Percentiles rank a stretch among this genome's conserved stretches.
phyloP scores from a whole-genome alignment of 306 rosid species.

The Vachellia collinsii region DNA sequence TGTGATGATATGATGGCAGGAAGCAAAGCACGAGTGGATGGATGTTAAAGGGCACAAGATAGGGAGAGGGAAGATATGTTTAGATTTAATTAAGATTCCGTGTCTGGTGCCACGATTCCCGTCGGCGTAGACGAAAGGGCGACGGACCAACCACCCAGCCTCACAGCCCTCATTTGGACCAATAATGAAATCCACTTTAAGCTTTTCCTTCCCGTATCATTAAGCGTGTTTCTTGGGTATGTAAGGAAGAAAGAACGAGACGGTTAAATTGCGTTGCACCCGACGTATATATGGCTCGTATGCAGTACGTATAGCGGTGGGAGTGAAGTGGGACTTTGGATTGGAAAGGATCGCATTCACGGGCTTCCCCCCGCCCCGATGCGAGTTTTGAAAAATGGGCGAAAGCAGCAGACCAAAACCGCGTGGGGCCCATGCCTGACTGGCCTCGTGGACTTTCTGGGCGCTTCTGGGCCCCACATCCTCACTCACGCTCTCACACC shows the following conservation, averaged over 20 bases:
- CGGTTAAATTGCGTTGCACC: no score
- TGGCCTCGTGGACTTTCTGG: constrained; percentile 44
- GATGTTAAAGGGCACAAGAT: not conserved
- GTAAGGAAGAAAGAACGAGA: no score
- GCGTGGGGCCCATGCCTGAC: constrained; percentile 66
- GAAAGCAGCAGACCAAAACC: constrained; percentile 36
- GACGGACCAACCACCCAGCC: constrained; percentile 42
- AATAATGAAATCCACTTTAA: no score
- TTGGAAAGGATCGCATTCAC: no score
- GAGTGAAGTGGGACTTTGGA: no score
- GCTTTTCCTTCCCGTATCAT: no score
- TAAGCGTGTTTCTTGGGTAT: no score
- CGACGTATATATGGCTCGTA: no score
- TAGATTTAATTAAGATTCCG: constrained; percentile 32
- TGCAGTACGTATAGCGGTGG: no score
- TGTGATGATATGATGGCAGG: no score
- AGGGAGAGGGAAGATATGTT: not conserved
- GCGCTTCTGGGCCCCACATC: constrained; percentile 41
- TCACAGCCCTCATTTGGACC: no score
- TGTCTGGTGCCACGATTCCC: constrained; percentile 55
- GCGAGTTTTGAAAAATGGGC: constrained; percentile 4
- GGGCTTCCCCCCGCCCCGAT: not conserved
- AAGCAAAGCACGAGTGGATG: no score
- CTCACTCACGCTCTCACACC: not conserved
- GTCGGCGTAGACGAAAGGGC: constrained; percentile 31